phyloP scores from a whole-genome alignment of 2,329 filamentous ascomycete species.

The Fusarium hainanense region DNA sequence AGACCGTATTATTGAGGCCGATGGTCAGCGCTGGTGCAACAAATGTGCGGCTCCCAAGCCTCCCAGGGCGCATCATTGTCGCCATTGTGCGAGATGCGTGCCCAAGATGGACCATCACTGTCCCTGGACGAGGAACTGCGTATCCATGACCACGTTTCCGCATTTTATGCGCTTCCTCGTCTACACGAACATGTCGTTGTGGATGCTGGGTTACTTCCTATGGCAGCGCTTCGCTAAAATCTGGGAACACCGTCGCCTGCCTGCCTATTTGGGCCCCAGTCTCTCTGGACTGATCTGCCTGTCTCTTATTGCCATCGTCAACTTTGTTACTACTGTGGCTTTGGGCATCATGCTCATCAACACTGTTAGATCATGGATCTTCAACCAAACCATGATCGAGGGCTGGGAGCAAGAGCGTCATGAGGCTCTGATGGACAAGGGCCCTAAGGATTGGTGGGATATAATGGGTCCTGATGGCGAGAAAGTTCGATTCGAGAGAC shows the following conservation, averaged over 20 bases:
- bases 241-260: constrained; percentile 74
- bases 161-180: constrained; percentile 84
- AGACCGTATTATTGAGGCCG: constrained; percentile 49
- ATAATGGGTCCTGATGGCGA: constrained; percentile 51
- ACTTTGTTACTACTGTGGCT: constrained; percentile 69
- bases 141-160: constrained; percentile 83
- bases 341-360: constrained; percentile 74
- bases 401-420: constrained; percentile 78
- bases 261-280: constrained; percentile 78
- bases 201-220: constrained; percentile 70
- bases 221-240: constrained; percentile 67
- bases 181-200: constrained; percentile 74
- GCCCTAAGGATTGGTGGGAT: constrained; percentile 59
- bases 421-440: constrained; percentile 64
- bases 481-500: constrained; percentile 64
- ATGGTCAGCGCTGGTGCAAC: constrained; percentile 71
- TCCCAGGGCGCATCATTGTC: constrained; percentile 83
- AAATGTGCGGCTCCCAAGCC: constrained; percentile 82
- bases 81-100: constrained; percentile 77
- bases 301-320: constrained; percentile 67
- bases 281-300: constrained; percentile 69
- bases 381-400: constrained; percentile 85
- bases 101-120: constrained; percentile 90
- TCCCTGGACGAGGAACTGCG: constrained; percentile 86
- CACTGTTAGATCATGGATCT: constrained; percentile 68